Evolutionary conservation across 75 land plant genomes (phyloP).

Genomic region (Cryptomeria japonica): DNA sequence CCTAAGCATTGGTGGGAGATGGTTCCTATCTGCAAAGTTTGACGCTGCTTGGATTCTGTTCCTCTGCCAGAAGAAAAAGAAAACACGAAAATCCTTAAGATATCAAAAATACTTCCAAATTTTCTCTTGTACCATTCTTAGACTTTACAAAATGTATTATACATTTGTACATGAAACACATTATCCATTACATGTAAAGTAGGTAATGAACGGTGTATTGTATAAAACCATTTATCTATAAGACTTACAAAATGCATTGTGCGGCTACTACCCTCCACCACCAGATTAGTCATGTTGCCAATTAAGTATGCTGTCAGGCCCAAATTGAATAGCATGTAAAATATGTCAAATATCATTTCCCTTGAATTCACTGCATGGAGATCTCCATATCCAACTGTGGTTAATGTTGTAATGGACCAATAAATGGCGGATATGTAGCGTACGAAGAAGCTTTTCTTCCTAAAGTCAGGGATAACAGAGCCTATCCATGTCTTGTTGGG

Average conservation of each 20-base stretch:
- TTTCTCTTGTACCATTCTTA: not conserved
- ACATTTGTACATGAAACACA: not conserved
- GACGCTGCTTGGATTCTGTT: constrained; percentile 55
- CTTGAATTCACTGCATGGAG: constrained; percentile 62
- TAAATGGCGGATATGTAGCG: constrained; percentile 59
- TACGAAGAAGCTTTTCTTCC: constrained; percentile 42
- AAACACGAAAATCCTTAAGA: not conserved
- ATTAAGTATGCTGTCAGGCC: constrained; percentile 65
- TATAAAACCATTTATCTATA: not conserved
- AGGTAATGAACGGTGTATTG: not conserved
- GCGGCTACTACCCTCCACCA: constrained; percentile 66
- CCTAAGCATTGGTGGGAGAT: constrained; percentile 45
- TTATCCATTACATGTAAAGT: not conserved
- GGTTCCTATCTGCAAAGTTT: constrained; percentile 44
- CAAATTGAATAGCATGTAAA: constrained; percentile 68
- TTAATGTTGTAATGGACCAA: constrained; percentile 70
- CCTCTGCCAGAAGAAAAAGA: constrained; percentile 26
- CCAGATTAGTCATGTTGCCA: constrained; percentile 74
- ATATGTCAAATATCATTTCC: constrained; percentile 68
- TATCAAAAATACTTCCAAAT: no score
- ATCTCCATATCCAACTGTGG: constrained; percentile 74
- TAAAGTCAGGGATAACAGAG: constrained; percentile 43
- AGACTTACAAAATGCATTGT: constrained; percentile 64
- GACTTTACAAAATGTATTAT: not conserved
- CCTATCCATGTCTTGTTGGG: constrained; percentile 64